Evolutionary conservation across 495 filamentous ascomycete genomes (phyloP), one percentile per base, ranked within the genome.

Genomic region (Durotheca rogersii): DNA sequence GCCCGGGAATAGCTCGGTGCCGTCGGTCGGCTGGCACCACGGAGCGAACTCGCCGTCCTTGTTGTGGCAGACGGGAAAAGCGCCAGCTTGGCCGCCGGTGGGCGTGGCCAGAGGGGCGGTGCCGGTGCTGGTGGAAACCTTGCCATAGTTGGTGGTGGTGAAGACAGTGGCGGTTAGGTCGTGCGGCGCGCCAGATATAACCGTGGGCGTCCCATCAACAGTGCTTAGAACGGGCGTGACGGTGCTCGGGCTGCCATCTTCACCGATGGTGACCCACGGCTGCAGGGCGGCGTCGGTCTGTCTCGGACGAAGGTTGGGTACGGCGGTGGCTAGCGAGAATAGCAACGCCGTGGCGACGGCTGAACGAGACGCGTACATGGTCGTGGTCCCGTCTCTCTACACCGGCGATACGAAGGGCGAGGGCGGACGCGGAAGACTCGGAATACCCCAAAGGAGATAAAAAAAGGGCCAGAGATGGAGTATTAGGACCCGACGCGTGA

Each of bases 231-330:
- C 56, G 9, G 70, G 70, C 9, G 72, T 75, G 10, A 74, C 53
- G 18, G 66, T 68, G 19, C 56, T 66, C 14, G 69, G 62, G 4
- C 42, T 46, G 31, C 70, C 71, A 19, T 64, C 59, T 23, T 64
- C 63, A 50, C 69, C 53, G 40, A 75, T 71, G 1, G 70, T 67
- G 7, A 73, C 68, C 72, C 72, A 75, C 12, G 60, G 56, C 7
- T 61, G 62, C 7, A 59, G 42, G 23, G 61, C 58, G 6, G 49
- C 18, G 19, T 57, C 56, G 9, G 60, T 60, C 38, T 49, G 44
- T 41, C 61, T 58, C 11, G 57, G 57, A 29, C 33, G 53, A 23
- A 61, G 5, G 27, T 53, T 55, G 0, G 56, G 56, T 7, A 34
- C 33, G 11, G 51, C 56, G 38, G 56, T 48, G 6, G 48, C 48